phyloP scores from a whole-genome alignment of 192 early-diverging fungal genomes.

The Dispira simplex region DNA sequence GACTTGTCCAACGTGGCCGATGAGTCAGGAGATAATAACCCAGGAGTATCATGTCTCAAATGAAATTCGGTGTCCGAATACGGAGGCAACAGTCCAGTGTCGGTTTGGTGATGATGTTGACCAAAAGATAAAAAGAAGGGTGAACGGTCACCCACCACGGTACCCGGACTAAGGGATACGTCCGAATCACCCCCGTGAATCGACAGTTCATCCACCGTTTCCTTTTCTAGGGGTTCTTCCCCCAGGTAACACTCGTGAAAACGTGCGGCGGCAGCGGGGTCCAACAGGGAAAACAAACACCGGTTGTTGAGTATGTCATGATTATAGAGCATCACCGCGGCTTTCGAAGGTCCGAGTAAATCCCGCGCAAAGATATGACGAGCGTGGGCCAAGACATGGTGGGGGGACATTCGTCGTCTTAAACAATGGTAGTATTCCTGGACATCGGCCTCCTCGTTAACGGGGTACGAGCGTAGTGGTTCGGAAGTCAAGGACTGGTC shows the following conservation, averaged over 20 bases:
- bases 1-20: no score
- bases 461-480: not conserved
- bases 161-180: not conserved
- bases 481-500: not conserved
- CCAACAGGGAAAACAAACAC: constrained; percentile 8
- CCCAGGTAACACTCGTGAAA: constrained; percentile 7
- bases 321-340: not conserved
- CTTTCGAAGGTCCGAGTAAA: not conserved
- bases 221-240: not conserved
- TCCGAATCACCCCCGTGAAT: not conserved
- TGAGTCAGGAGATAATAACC: no score
- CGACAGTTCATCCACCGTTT: not conserved
- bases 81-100: no score
- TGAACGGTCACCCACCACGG: not conserved
- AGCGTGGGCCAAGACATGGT: constrained; percentile 2
- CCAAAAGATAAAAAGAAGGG: no score
- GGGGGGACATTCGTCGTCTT: not conserved
- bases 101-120: no score
- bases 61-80: no score
- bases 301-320: constrained; percentile 8
- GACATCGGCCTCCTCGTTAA: not conserved
- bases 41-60: no score
- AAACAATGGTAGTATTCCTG: not conserved
- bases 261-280: not conserved
- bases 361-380: not conserved